phyloP scores from a whole-genome alignment of 2,329 filamentous ascomycete genomes.

The Pseudopithomyces chartarum region DNA sequence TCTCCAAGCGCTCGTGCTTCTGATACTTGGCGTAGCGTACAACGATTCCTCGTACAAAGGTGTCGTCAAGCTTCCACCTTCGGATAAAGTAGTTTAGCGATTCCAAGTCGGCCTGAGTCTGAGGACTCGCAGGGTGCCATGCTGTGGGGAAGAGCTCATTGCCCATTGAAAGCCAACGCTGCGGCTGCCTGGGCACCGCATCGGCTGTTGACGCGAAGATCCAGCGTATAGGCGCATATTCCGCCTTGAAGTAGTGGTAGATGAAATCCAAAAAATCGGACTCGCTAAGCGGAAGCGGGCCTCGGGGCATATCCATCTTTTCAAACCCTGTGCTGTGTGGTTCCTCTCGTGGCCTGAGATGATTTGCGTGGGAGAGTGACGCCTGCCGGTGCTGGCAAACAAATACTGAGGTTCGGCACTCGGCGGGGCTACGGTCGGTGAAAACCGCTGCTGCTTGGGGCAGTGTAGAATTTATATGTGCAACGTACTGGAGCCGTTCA shows the following conservation, averaged over 20 bases:
- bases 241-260: constrained; percentile 45
- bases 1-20: constrained; percentile 42
- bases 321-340: neutral
- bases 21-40: constrained; percentile 42
- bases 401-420: neutral
- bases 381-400: neutral
- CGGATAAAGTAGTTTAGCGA: constrained; percentile 38
- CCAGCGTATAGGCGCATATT: constrained; percentile 44
- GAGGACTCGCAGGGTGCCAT: constrained; percentile 41
- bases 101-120: constrained; percentile 44
- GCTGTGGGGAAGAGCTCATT: constrained; percentile 36
- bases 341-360: neutral
- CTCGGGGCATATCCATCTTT: constrained; percentile 40
- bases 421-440: neutral
- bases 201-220: constrained; percentile 41
- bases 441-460: constrained; percentile 1
- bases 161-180: constrained; percentile 41
- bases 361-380: neutral
- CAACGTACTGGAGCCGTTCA: neutral
- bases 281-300: constrained; percentile 37
- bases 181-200: constrained; percentile 34
- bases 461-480: neutral
- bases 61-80: constrained; percentile 37
- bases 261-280: constrained; percentile 42
- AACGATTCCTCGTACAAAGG: constrained; percentile 39